phyloP scores from a whole-genome alignment of 345 rosid genomes.

The Rhodamnia argentea region DNA sequence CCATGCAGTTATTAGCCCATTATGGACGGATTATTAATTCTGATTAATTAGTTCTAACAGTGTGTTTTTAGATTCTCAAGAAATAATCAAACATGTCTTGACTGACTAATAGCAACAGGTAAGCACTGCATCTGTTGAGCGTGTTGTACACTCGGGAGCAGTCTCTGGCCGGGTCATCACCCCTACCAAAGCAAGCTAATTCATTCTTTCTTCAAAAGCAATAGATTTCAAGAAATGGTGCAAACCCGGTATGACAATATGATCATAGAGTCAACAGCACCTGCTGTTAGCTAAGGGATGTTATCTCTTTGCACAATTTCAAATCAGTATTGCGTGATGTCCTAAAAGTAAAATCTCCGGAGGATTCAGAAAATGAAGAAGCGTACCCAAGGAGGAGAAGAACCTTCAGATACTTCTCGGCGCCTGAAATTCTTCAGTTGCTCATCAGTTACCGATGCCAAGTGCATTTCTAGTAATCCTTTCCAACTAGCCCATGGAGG shows the following conservation, averaged over 20 bases:
- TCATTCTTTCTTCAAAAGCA: background rate
- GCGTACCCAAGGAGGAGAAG: slow-evolving; percentile 89
- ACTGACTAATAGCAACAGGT: background rate
- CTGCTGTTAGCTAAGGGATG: background rate
- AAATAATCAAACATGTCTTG: background rate
- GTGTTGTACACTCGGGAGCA: background rate
- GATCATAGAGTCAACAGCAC: background rate
- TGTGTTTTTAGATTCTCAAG: background rate
- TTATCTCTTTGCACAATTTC: background rate
- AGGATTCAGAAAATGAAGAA: background rate
- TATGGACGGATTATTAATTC: no score
- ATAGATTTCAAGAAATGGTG: background rate
- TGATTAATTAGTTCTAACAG: no score
- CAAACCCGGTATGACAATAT: background rate
- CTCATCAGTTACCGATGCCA: slow-evolving; percentile 12
- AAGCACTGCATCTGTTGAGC: background rate
- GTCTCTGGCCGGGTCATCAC: background rate
- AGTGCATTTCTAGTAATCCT: slow-evolving; percentile 33
- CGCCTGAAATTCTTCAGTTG: slow-evolving; percentile 13
- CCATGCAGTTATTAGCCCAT: no score
- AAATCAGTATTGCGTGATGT: background rate
- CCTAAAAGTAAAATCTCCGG: background rate
- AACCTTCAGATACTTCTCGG: slow-evolving; percentile 24
- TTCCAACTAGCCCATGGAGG: slow-evolving; percentile 77
- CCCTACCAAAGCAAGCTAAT: background rate